Base-by-base conservation (phyloP, 352 stramenopile species). In the Phytopythium ostracodes region DNA sequence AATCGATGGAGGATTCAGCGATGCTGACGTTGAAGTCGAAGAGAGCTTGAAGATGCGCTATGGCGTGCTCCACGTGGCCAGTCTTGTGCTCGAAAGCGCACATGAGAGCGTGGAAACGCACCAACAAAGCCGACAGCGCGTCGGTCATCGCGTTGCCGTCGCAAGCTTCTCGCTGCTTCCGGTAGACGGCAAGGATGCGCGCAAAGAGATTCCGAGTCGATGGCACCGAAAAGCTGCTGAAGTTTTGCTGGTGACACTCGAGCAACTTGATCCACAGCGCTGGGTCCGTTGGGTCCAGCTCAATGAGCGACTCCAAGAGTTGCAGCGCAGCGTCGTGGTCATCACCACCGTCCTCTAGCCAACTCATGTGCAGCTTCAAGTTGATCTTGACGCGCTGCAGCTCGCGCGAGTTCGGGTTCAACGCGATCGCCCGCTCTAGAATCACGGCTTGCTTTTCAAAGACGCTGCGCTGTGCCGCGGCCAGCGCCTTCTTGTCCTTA, bases 161-260 rank as follows among this genome's bases (percentile, higher is more conserved):
- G 9, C 4, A 12, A 40, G 17, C 4, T 25, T 42, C 55, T 12
- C 11, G 52, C 22, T 56, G 62, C n/a, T 18, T 60, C 24, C 17
- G 70, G 31, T 90, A 63, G 27, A 91, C 68, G 22, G 72, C 62
- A 20, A 92, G 50, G 33, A 89, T 72, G 11, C 87, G 77, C 24
- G 84, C 87, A 56, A 84, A 94, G 25, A 89, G 47, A 33, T 96
- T 77, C 12, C 84, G 84, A 22, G 91, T 53, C 49, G 76, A 69
- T 9, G 84, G 69, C 63, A 94, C 74, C 1, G 79, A 89, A 58
- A 96, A 96, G 33, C 56, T 75, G 25, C 77, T 68, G 67, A 94
- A 96, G 18, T 84, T 78, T 58, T 92, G 76, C 29, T 85, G 77
- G 2, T 60, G 67, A 52, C 44, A 68, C 43, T 74, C 56, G 14